Conservation (phyloP, 805 yeast species). For the Clavispora asparagi region DNA sequence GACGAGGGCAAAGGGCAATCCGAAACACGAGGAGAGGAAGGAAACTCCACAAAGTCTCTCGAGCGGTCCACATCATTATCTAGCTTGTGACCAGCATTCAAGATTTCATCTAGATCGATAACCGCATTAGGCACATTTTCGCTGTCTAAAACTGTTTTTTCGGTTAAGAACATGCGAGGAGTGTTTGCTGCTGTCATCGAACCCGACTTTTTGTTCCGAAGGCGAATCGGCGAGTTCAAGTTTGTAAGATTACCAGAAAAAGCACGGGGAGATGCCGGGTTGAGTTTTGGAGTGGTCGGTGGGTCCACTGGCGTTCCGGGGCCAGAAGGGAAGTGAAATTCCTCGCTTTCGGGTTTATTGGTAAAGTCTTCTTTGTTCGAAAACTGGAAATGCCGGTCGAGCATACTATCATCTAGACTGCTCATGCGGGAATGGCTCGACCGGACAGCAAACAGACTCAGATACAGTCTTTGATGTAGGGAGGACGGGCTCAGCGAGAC, state of each 20-base stretch:
- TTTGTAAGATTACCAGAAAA: conserved; percentile 6
- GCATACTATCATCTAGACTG: conserved; percentile 10
- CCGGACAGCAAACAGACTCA: conserved; percentile 3
- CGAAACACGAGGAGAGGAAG: conserved; percentile 22
- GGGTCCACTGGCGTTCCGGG: background rate
- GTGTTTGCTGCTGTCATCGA: conserved; percentile 15
- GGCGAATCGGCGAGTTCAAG: conserved; percentile 31
- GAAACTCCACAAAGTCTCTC: conserved; percentile 21
- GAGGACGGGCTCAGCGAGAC: background rate
- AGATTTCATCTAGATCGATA: conserved; percentile 52
- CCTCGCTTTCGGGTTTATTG: conserved; percentile 13
- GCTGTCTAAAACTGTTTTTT: conserved; percentile 21
- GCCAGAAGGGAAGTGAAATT: conserved; percentile 27
- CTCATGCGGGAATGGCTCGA: conserved; percentile 2
- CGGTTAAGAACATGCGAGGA: conserved; percentile 25
- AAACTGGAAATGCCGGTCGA: conserved; percentile 25
- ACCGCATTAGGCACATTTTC: conserved; percentile 47
- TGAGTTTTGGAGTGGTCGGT: conserved; percentile 3
- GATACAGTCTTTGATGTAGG: conserved; percentile 7
- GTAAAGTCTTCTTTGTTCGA: conserved; percentile 34
- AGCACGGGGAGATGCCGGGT: conserved; percentile 1
- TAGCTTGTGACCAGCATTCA: conserved; percentile 30
- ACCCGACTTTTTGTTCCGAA: conserved; percentile 19
- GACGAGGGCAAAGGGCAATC: conserved; percentile 8
- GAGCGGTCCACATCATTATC: conserved; percentile 2